phyloP scores from a whole-genome alignment of 306 rosid genomes.

The Gastrolobium villosum region DNA sequence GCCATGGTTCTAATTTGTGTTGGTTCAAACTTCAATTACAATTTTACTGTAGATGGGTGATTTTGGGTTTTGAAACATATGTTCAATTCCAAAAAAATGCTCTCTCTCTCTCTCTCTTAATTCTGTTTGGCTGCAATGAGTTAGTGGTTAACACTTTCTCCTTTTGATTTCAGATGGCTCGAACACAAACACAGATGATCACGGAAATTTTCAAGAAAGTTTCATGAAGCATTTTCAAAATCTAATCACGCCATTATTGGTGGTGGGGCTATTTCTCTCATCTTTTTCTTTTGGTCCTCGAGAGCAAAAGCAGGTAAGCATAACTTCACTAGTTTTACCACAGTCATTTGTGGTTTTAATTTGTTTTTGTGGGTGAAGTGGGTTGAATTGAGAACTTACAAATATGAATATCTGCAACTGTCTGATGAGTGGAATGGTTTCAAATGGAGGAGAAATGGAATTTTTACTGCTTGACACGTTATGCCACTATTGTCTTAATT shows the following conservation, averaged over 20 bases:
- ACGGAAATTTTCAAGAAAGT: constrained; percentile 65
- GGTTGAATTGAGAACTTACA: constrained; percentile 20
- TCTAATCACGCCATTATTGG: constrained; percentile 64
- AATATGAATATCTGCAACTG: constrained; percentile 13
- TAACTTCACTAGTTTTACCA: not conserved
- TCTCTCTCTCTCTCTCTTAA: not conserved
- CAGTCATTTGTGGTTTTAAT: constrained; percentile 13
- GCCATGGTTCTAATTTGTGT: constrained; percentile 19
- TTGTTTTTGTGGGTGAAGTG: constrained; percentile 3
- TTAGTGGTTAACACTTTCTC: constrained; percentile 24
- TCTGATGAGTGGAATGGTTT: constrained; percentile 15
- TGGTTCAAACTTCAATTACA: constrained; percentile 28
- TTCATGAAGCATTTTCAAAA: constrained; percentile 69
- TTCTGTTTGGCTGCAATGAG: not conserved
- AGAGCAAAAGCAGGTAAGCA: constrained; percentile 81
- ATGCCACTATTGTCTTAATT: not conserved
- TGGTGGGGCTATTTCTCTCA: constrained; percentile 67
- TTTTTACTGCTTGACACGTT: not conserved
- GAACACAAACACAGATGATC: constrained; percentile 70
- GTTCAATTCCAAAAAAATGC: constrained; percentile 9
- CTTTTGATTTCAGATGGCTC: constrained; percentile 71
- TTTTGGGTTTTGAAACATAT: constrained; percentile 25
- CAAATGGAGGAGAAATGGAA: constrained; percentile 1
- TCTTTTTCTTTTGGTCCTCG: constrained; percentile 66
- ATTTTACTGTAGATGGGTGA: constrained; percentile 12